Base-by-base conservation (phyloP, 2,329 filamentous ascomycete species). In the Talaromyces rugulosus region DNA sequence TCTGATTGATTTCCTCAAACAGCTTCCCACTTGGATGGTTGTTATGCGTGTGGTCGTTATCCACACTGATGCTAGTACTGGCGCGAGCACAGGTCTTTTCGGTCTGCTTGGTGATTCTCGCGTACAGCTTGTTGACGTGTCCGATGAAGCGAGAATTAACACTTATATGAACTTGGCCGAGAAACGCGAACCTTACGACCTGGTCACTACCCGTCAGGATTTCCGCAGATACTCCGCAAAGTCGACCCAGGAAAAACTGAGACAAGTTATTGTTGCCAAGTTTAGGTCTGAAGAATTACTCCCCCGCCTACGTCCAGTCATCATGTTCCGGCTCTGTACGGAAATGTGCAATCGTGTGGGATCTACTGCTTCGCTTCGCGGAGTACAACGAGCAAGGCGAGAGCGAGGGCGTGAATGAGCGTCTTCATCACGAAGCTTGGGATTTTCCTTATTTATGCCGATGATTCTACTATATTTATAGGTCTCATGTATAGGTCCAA, bases 271-370 rank as follows among this genome's bases (percentile, higher is more conserved):
- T 14, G 12, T 23, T 28, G 18, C 18, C 27, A 31, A 50, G 42
- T 18, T 47, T 23, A 2, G 27, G 14, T 57, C 16, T n/a, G 55
- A 57, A 1, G 40, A 18, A 3, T n/a, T 57, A 31, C 40, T 47
- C 23, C 3, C 23, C 36, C 55, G 55, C 4, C 27, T 47, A 9
- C 40, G 30, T 47, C 55, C 55, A 28, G 55, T 57, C 2, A 57
- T 57, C 16, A 57, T 57, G 55, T 57, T 57, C n/a, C 55, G 55
- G 30, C 40, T 58, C 3, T 58, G 56, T 50, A 58, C 40, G 2
- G 14, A 58, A 6, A 50, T 58, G 56, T 58, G 56, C 18, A 58
- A 58, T 50, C 40, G 31, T 58, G 28, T 58, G n/a, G 40, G 28
- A 9, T n/a, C 54, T 56, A 51, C 44, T 51, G 44, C 44, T 51